Conservation (phyloP, 1,139 yeast genomes). For the Maudiozyma humilis region DNA sequence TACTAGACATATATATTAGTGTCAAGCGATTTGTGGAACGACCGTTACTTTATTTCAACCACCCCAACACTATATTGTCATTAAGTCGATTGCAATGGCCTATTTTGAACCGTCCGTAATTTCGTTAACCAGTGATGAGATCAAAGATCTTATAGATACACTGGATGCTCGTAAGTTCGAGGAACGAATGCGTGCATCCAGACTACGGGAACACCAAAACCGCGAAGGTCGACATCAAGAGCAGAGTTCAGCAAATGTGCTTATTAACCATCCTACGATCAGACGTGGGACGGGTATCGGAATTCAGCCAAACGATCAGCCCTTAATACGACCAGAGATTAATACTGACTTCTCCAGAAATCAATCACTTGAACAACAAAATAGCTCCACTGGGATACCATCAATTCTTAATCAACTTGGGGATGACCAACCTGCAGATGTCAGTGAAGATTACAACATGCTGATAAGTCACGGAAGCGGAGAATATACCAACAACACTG, state of each 20-base stretch:
- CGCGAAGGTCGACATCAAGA: background rate
- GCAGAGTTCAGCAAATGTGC: background rate
- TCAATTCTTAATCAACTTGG: too few species aligned
- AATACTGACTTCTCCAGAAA: background rate
- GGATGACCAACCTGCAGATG: background rate
- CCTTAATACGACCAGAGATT: background rate
- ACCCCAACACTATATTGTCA: background rate
- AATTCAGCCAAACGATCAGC: background rate
- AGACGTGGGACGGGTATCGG: background rate
- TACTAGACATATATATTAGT: too few species aligned
- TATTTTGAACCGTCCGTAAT: slow-evolving; percentile 6
- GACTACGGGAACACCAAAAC: background rate
- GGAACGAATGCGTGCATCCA: slow-evolving; percentile 4
- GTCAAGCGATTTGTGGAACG: too few species aligned
- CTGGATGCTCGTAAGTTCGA: slow-evolving; percentile 5
- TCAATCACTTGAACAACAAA: background rate
- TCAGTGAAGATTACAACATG: background rate
- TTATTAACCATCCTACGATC: background rate
- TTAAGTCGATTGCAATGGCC: slow-evolving; percentile 1
- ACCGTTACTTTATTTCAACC: too few species aligned
- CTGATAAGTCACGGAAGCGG: slow-evolving; percentile 1
- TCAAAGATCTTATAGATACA: slow-evolving; percentile 2
- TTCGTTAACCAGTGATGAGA: slow-evolving; percentile 3
- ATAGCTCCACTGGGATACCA: background rate
- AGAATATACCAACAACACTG: background rate